Conservation (phyloP, 1,284 basidiomycete species). For the Meripilus lineatus region DNA sequence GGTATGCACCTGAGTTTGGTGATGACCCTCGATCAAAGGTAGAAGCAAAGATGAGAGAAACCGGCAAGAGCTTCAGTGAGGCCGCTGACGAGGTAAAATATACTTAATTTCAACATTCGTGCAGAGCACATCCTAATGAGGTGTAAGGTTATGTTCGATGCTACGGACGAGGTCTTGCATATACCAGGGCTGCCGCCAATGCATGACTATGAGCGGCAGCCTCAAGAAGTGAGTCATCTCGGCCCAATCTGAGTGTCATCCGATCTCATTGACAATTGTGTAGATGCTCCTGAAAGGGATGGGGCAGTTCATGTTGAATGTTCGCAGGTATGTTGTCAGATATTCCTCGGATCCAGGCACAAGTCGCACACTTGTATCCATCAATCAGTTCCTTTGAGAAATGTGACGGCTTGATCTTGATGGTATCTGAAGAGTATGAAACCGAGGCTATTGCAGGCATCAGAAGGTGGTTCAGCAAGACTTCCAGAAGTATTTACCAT, state of each 20-base stretch:
- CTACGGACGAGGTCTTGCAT: background rate
- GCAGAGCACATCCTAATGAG: background rate
- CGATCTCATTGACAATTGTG: background rate
- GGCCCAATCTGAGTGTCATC: background rate
- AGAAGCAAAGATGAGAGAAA: conserved; percentile 9
- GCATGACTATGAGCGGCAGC: conserved; percentile 5
- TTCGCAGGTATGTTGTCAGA: background rate
- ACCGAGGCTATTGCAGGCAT: background rate
- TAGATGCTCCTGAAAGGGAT: background rate
- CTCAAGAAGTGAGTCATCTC: conserved; percentile 1
- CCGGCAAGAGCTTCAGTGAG: background rate
- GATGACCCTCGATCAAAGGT: conserved; percentile 13
- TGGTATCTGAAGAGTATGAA: conserved; percentile 3
- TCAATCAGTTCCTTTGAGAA: background rate
- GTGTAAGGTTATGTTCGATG: background rate
- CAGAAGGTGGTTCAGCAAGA: background rate
- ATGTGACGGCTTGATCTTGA: conserved; percentile 4
- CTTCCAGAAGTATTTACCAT: background rate
- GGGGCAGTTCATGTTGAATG: background rate
- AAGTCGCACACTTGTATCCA: no score
- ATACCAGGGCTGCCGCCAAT: conserved; percentile 6
- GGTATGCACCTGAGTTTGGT: conserved; percentile 14
- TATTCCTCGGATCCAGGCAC: background rate
- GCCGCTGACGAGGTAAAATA: conserved; percentile 4
- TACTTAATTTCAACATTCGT: background rate